These are phyloP conservation scores for Decorospora gaudefroyi DNA, from an alignment of 2,329 filamentous ascomycete species.

Conservation along the genomic window DNA sequence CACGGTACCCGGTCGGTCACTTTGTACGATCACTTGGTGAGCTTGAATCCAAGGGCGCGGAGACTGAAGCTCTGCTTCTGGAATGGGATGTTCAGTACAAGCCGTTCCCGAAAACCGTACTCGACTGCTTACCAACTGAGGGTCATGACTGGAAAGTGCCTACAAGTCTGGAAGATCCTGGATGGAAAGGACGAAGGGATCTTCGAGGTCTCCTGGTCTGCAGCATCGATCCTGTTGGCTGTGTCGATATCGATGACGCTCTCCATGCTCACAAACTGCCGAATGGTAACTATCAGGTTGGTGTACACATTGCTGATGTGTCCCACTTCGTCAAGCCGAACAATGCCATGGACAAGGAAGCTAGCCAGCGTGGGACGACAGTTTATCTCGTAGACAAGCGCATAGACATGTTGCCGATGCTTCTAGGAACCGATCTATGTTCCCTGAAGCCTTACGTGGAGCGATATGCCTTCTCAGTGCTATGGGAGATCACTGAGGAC, in stretches of 20 bases:
- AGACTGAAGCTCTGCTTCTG: slow-evolving; percentile 90
- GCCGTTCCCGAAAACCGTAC: slow-evolving; percentile 91
- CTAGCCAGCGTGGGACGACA: slow-evolving; percentile 89
- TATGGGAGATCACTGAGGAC: slow-evolving; percentile 80
- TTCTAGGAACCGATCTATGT: slow-evolving; percentile 93
- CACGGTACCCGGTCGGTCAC: slow-evolving; percentile 88
- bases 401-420: slow-evolving; percentile 98
- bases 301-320: slow-evolving; percentile 98
- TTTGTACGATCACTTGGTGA: slow-evolving; percentile 92
- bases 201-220: slow-evolving; percentile 85
- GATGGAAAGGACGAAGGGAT: slow-evolving; percentile 85
- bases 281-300: slow-evolving; percentile 94
- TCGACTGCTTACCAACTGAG: slow-evolving; percentile 89
- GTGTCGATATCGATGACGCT: slow-evolving; percentile 97
- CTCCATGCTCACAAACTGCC: slow-evolving; percentile 82
- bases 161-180: slow-evolving; percentile 73
- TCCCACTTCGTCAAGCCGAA: slow-evolving; percentile 97
- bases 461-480: slow-evolving; percentile 60
- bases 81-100: slow-evolving; percentile 98
- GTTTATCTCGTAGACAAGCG: slow-evolving; percentile 98
- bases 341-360: slow-evolving; percentile 96
- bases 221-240: slow-evolving; percentile 95
- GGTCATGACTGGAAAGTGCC: slow-evolving; percentile 96
- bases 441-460: slow-evolving; percentile 98
- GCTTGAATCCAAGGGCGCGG: slow-evolving; percentile 94